These are phyloP conservation scores for Wickerhamomyces mucosus DNA, from an alignment of 805 yeast genomes.

Conservation along the genomic window DNA sequence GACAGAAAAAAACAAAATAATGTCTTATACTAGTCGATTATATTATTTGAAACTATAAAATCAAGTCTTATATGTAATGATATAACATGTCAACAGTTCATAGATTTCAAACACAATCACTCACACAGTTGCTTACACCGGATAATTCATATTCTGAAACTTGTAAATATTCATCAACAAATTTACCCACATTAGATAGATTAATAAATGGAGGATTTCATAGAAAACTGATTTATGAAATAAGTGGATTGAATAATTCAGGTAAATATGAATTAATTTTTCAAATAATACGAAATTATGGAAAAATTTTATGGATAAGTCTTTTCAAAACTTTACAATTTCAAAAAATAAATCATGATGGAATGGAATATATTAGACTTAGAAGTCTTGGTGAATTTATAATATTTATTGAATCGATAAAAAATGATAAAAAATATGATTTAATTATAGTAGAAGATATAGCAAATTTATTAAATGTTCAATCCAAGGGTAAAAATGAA, in stretches of 20 bases:
- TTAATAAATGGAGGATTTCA: conserved; percentile 16
- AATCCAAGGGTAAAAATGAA: conserved; percentile 5
- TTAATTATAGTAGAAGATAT: conserved; percentile 17
- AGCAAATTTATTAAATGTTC: conserved; percentile 7
- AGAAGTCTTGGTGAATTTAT: conserved; percentile 6
- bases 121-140: conserved; percentile 12
- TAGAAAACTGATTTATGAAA: conserved; percentile 18
- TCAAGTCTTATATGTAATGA: too few relatives aligned
- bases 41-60: too few relatives aligned
- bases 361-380: conserved; percentile 4
- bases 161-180: conserved; percentile 11
- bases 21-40: too few relatives aligned
- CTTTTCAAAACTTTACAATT: too few relatives aligned
- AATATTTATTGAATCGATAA: conserved; percentile 7
- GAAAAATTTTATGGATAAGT: conserved; percentile 1
- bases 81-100: conserved; percentile 5
- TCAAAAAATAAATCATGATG: background rate
- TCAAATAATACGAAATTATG: background rate
- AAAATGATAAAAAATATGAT: conserved; percentile 6
- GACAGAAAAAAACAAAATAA: too few relatives aligned
- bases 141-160: too few relatives aligned
- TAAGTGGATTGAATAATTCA: conserved; percentile 14
- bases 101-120: conserved; percentile 12
- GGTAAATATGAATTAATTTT: conserved; percentile 10
- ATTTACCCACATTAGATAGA: conserved; percentile 8